Conservation (phyloP, 164 flowering plant species). For the grape (Vitis vinifera) region ASM3070453v1 NC_081814.1:2826001-2826500, state of each 20-base stretch:
- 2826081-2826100: constrained; percentile 20
- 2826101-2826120: too few species aligned
- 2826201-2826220: constrained; percentile 32
- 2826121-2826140: too few species aligned
- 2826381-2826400: constrained; percentile 15
- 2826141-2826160: neutral
- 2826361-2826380: constrained; percentile 16
- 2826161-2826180: constrained; percentile 25
- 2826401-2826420: constrained; percentile 23
- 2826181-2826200: constrained; percentile 36
- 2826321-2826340: constrained; percentile 29
- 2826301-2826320: constrained; percentile 17
- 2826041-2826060: constrained; percentile 48
- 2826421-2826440: constrained; percentile 5
- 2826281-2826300: constrained; percentile 20
- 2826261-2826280: constrained; percentile 36
- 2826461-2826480: too few species aligned
- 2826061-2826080: constrained; percentile 42
- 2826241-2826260: constrained; percentile 44
- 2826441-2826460: too few species aligned
- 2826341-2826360: constrained; percentile 23
- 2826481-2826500: too few species aligned
- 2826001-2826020: constrained; percentile 42
- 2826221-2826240: constrained; percentile 32
- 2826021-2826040: constrained; percentile 44